These are phyloP conservation scores for Ambrosia artemisiifolia DNA, from an alignment of 129 eudicot species.

Conservation along the genomic window DNA sequence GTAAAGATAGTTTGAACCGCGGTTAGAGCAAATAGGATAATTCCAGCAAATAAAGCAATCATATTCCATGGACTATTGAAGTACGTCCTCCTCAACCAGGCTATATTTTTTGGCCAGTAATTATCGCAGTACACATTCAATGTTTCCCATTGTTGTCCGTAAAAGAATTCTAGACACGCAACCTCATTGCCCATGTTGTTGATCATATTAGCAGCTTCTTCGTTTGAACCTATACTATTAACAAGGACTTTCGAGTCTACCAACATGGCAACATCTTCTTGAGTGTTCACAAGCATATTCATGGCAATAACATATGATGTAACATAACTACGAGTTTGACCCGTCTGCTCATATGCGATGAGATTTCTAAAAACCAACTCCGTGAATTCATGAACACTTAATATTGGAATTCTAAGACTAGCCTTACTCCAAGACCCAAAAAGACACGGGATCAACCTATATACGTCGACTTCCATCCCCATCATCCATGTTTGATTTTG, in stretches of 20 bases:
- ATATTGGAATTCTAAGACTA: not conserved
- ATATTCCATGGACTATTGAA: slow-evolving; percentile 20
- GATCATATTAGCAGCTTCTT: slow-evolving; percentile 10
- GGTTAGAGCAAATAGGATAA: slow-evolving; percentile 1
- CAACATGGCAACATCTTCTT: slow-evolving; percentile 8
- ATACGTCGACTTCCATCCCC: not conserved
- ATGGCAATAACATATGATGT: slow-evolving; percentile 21
- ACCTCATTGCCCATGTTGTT: slow-evolving; percentile 10
- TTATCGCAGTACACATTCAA: not conserved
- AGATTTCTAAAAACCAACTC: slow-evolving; percentile 20
- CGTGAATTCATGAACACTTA: not conserved
- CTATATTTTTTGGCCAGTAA: slow-evolving; percentile 11
- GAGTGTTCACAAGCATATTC: not conserved
- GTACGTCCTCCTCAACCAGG: not conserved
- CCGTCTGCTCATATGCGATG: slow-evolving; percentile 15
- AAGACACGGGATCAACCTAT: not conserved
- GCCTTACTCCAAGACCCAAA: not conserved
- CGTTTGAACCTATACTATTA: not conserved
- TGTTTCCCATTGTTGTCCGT: not conserved
- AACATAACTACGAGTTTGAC: not conserved
- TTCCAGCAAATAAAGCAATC: slow-evolving; percentile 11
- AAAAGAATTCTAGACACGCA: not conserved
- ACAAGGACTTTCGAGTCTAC: not conserved
- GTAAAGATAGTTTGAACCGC: not conserved
- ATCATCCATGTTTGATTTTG: not conserved